Evolutionary conservation across 192 early-diverging fungal genomes (phyloP).

Genomic region (Backusella parvicylindrica): DNA sequence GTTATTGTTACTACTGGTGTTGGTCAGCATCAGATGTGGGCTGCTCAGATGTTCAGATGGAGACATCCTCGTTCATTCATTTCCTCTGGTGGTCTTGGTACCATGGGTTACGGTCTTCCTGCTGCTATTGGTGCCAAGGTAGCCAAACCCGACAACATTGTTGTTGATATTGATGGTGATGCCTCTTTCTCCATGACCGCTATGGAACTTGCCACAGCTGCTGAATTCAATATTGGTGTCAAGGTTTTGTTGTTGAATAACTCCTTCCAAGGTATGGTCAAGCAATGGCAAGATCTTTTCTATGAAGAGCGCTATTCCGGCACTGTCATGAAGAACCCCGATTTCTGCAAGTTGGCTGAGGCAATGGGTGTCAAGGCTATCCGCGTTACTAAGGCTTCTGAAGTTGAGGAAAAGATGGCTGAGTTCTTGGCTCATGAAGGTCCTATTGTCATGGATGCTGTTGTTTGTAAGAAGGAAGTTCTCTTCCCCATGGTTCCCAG

Average conservation of each 20-base stretch:
- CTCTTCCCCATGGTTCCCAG: slow-evolving; percentile 98
- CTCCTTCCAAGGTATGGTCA: slow-evolving; percentile 99
- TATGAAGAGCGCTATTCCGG: slow-evolving; percentile 96
- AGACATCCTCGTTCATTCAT: slow-evolving; percentile 83
- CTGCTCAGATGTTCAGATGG: slow-evolving; percentile 94
- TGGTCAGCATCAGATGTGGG: slow-evolving; percentile 99
- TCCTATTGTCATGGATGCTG: slow-evolving; percentile 89
- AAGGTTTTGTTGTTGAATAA: slow-evolving; percentile 98
- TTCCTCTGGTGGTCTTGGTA: slow-evolving; percentile 96
- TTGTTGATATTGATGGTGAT: slow-evolving; percentile 98
- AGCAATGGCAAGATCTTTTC: slow-evolving; percentile 94
- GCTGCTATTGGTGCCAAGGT: slow-evolving; percentile 98
- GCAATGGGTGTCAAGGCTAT: slow-evolving; percentile 89
- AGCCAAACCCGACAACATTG: slow-evolving; percentile 87
- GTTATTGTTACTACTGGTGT: slow-evolving; percentile 96
- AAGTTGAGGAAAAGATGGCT: slow-evolving; percentile 81
- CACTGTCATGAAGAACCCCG: slow-evolving; percentile 94
- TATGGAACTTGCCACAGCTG: slow-evolving; percentile 96
- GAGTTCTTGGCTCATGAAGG: slow-evolving; percentile 87
- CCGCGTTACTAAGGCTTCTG: slow-evolving; percentile 77
- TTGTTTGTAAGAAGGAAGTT: slow-evolving; percentile 90
- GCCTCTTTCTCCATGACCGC: slow-evolving; percentile 98
- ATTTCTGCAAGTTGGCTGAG: slow-evolving; percentile 98
- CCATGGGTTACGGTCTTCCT: slow-evolving; percentile 98
- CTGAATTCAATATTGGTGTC: slow-evolving; percentile 95